Conservation (phyloP, 768 basidiomycete genomes). For the Xerocomellus amylosporus region DNA sequence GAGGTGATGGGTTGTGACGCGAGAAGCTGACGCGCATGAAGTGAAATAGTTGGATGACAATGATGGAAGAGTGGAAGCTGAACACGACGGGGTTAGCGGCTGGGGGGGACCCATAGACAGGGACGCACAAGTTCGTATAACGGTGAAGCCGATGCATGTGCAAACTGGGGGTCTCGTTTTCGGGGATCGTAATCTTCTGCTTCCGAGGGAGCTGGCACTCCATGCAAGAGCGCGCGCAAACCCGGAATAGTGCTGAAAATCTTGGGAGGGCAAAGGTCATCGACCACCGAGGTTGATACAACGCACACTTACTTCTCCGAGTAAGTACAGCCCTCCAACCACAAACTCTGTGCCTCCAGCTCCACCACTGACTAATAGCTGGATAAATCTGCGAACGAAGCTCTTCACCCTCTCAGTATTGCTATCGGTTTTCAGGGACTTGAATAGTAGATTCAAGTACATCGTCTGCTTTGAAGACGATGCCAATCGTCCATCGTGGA, state of each 20-base stretch:
- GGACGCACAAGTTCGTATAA: constrained; percentile 85
- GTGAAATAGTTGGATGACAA: constrained; percentile 86
- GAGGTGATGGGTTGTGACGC: constrained; percentile 70
- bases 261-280: constrained; percentile 28
- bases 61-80: constrained; percentile 80
- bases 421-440: constrained; percentile 71
- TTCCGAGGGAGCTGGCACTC: constrained; percentile 27
- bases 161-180: constrained; percentile 88
- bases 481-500: constrained; percentile 78
- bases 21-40: constrained; percentile 84
- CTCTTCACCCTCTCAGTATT: constrained; percentile 67
- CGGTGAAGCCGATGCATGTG: constrained; percentile 73
- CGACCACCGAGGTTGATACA: background rate
- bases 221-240: constrained; percentile 44
- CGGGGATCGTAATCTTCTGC: constrained; percentile 69
- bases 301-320: constrained; percentile 72
- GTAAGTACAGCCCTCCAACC: constrained; percentile 81
- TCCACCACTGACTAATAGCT: constrained; percentile 68
- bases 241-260: constrained; percentile 49
- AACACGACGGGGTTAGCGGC: background rate
- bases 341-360: constrained; percentile 82
- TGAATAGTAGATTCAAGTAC: constrained; percentile 94
- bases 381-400: constrained; percentile 78
- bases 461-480: constrained; percentile 91
- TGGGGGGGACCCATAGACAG: background rate